Percentiles rank a stretch among this genome's conserved stretches.
phyloP scores from a whole-genome alignment of 495 filamentous ascomycete genomes.

The Penicillium riverlandense region DNA sequence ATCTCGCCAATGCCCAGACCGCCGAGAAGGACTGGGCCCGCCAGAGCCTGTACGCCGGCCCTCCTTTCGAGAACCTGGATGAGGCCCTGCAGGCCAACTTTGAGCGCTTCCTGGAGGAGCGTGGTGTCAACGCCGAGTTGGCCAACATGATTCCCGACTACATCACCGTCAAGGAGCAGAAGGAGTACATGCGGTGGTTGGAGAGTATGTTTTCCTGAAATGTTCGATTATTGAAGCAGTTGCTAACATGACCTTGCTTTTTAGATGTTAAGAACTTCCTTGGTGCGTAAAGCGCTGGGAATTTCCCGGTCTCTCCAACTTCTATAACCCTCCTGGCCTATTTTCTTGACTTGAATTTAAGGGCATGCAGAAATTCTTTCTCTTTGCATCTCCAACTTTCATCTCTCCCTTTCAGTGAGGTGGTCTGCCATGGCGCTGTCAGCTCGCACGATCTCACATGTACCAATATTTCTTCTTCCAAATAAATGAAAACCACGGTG shows the following conservation, averaged over 20 bases:
- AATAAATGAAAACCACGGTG: neutral
- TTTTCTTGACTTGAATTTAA: neutral
- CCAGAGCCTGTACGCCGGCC: conserved; percentile 79
- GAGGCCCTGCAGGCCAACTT: conserved; percentile 88
- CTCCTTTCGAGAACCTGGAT: conserved; percentile 88
- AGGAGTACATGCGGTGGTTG: conserved; percentile 91
- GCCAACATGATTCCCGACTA: conserved; percentile 92
- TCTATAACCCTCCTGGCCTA: neutral
- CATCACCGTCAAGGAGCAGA: conserved; percentile 98
- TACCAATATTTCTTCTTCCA: neutral
- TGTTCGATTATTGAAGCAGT: neutral
- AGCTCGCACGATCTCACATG: neutral
- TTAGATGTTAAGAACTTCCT: conserved; percentile 63
- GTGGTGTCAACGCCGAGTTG: conserved; percentile 81
- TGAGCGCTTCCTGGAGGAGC: conserved; percentile 91
- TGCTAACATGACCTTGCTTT: conserved; percentile 8
- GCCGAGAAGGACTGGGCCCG: conserved; percentile 62
- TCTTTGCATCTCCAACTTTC: neutral
- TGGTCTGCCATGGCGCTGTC: neutral
- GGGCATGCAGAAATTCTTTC: neutral
- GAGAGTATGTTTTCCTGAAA: conserved; percentile 46
- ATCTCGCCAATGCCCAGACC: conserved; percentile 58
- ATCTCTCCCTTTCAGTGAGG: neutral
- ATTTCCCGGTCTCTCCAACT: neutral
- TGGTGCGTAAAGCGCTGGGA: neutral